Evolutionary conservation across 1,284 basidiomycete genomes (phyloP).

Genomic region (Microbotryum intermedium): DNA sequence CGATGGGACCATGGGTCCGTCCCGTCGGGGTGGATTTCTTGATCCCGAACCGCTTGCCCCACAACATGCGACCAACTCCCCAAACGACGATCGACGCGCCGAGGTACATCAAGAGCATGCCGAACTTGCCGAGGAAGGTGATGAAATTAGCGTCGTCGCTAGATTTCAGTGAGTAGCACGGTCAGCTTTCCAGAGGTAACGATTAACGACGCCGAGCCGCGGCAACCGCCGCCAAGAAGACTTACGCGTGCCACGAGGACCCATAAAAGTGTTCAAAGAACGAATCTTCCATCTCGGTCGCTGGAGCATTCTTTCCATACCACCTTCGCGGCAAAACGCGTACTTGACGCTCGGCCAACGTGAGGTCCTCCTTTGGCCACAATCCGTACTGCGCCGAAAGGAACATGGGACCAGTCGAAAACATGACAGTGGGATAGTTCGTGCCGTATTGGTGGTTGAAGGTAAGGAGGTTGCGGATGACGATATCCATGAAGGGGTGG

Average conservation of each 20-base stretch:
- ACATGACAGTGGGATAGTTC: conserved; percentile 99
- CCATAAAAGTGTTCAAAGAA: conserved; percentile 95
- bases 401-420: conserved; percentile 80
- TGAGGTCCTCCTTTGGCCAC: conserved; percentile 63
- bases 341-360: conserved; percentile 47
- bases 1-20: conserved; percentile 18
- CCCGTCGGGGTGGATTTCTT: conserved; percentile 1
- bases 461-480: conserved; percentile 79
- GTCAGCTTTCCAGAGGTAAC: no score
- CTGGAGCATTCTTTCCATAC: conserved; percentile 91
- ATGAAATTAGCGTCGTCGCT: conserved; percentile 90
- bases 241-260: conserved; percentile 64
- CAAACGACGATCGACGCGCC: conserved; percentile 61
- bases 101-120: conserved; percentile 74
- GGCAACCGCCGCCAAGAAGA: not conserved
- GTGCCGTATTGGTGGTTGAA: conserved; percentile 89
- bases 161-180: not conserved
- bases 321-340: conserved; percentile 86
- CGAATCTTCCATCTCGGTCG: conserved; percentile 72
- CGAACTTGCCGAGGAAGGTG: conserved; percentile 76
- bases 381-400: conserved; percentile 76
- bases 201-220: no score
- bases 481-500: conserved; percentile 85
- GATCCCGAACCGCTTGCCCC: conserved; percentile 18
- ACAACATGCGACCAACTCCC: conserved; percentile 56